Evolutionary conservation across 2,329 filamentous ascomycete species (phyloP).

Genomic region (Balansia obtecta): DNA sequence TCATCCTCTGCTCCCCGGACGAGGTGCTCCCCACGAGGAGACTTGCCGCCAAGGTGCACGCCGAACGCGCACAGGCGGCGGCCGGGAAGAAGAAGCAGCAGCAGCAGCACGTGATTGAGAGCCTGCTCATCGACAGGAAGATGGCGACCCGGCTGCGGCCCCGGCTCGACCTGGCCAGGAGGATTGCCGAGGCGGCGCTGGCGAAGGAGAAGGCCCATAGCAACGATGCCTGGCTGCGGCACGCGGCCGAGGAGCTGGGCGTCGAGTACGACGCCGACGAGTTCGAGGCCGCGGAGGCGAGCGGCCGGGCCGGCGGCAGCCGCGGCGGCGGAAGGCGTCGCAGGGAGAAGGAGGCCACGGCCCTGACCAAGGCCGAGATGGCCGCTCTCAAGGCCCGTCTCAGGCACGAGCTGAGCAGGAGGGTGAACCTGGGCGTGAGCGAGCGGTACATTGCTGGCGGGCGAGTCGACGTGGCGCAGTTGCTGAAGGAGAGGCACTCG

Average conservation of each 20-base stretch:
- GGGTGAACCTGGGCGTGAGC: conserved; percentile 79
- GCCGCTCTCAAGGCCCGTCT: conserved; percentile 59
- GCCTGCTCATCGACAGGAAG: conserved; percentile 71
- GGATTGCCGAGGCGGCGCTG: conserved; percentile 67
- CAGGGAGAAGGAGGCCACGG: conserved; percentile 59
- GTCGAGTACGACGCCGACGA: conserved; percentile 90
- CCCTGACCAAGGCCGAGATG: conserved; percentile 62
- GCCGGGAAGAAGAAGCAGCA: conserved; percentile 35
- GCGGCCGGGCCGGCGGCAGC: conserved; percentile 47
- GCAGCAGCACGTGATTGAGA: conserved; percentile 55
- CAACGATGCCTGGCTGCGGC: conserved; percentile 73
- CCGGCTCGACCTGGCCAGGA: conserved; percentile 70
- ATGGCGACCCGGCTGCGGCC: conserved; percentile 65
- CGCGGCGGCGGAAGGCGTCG: conserved; percentile 61
- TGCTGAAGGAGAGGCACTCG: conserved; percentile 47
- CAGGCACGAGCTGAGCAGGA: conserved; percentile 53
- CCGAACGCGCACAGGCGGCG: conserved; percentile 33
- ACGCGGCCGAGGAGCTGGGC: conserved; percentile 81
- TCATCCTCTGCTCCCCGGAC: conserved; percentile 82
- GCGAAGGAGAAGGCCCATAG: conserved; percentile 80
- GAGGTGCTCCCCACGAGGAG: conserved; percentile 77
- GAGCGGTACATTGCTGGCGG: conserved; percentile 77
- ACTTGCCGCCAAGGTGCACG: conserved; percentile 80
- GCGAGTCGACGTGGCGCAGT: conserved; percentile 65
- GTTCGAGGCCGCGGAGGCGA: conserved; percentile 63